Percentiles rank a stretch among this genome's conserved stretches.
Conservation (phyloP, 2,329 filamentous ascomycete genomes). For the Neofusicoccum sp. region DNA sequence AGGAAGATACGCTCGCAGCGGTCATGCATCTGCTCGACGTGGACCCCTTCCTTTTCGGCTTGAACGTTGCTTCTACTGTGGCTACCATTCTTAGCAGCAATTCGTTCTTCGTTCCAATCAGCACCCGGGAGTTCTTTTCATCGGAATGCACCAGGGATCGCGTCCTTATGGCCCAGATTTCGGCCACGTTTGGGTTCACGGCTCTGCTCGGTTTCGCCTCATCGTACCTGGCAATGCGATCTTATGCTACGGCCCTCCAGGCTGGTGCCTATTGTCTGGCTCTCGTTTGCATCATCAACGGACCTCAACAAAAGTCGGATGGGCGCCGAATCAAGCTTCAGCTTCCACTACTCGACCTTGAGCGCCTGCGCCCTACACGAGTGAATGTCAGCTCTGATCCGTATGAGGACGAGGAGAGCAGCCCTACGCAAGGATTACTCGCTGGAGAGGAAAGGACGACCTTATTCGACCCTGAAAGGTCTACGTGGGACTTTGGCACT, state of each 20-base stretch:
- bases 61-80: slow-evolving; percentile 19
- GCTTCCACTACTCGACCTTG: neutral
- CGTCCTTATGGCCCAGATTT: neutral
- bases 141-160: neutral
- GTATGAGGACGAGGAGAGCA: neutral
- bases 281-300: slow-evolving; percentile 13
- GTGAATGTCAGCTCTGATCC: neutral
- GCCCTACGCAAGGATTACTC: neutral
- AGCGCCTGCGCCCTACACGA: neutral
- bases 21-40: slow-evolving; percentile 15
- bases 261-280: slow-evolving; percentile 17
- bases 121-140: neutral
- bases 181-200: slow-evolving; percentile 15
- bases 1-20: slow-evolving; percentile 2
- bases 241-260: slow-evolving; percentile 20
- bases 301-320: neutral
- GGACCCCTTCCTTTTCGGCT: slow-evolving; percentile 7
- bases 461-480: neutral
- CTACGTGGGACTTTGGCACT: neutral
- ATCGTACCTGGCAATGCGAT: slow-evolving; percentile 16
- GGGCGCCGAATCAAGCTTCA: neutral
- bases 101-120: slow-evolving; percentile 20
- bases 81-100: slow-evolving; percentile 19
- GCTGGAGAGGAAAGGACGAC: neutral
- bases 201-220: slow-evolving; percentile 17